phyloP scores from a whole-genome alignment of 2,329 filamentous ascomycete species.

The Sporothrix pseudoabietina region DNA sequence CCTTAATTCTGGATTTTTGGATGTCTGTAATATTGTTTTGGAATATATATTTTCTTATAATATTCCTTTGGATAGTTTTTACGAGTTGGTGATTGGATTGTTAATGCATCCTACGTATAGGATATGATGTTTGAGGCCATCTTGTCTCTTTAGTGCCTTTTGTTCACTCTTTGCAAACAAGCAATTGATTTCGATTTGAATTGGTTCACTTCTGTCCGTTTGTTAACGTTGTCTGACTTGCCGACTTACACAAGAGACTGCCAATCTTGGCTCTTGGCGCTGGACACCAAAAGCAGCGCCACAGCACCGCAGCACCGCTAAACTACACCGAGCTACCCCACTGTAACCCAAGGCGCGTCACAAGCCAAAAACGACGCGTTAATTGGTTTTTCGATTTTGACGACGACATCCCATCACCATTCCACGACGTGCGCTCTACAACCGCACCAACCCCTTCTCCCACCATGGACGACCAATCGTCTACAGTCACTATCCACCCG shows the following conservation, averaged over 20 bases:
- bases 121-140: background rate
- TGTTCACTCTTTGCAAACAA: background rate
- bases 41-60: background rate
- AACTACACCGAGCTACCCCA: background rate
- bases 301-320: background rate
- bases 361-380: conserved; percentile 11
- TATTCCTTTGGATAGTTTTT: background rate
- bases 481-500: conserved; percentile 48
- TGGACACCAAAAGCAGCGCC: background rate
- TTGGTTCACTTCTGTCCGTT: background rate
- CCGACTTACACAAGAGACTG: background rate
- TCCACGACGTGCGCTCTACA: background rate
- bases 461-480: conserved; percentile 15
- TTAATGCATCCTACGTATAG: background rate
- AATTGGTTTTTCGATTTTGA: conserved; percentile 13
- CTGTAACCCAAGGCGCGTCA: background rate
- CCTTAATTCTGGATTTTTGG: background rate
- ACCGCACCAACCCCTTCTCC: background rate
- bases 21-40: background rate
- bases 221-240: background rate
- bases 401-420: background rate
- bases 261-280: background rate
- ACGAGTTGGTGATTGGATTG: background rate
- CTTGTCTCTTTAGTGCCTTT: background rate
- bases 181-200: background rate